Conservation (phyloP, 257 asterid genomes). For the Mitragyna speciosa region DNA sequence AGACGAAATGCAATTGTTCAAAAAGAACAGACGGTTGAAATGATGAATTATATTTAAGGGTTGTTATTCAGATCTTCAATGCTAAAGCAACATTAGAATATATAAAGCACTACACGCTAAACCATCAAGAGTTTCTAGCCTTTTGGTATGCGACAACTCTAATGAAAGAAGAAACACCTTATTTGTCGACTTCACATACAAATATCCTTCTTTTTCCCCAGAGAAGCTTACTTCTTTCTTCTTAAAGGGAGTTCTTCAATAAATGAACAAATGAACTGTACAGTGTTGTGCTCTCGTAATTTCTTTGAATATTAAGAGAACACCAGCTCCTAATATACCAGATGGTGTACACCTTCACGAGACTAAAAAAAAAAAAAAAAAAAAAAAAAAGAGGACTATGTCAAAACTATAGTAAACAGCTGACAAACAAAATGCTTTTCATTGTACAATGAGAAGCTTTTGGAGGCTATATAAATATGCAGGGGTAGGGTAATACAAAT, state of each 20-base stretch:
- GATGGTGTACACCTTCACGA: conserved; percentile 16
- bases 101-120: not conserved
- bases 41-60: not conserved
- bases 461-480: not conserved
- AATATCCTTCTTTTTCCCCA: conserved; percentile 2
- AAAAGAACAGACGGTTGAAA: not conserved
- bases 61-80: not conserved
- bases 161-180: not conserved
- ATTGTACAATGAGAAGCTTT: conserved; percentile 2
- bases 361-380: conserved; percentile 24
- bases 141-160: not conserved
- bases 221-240: conserved; percentile 23
- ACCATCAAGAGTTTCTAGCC: not conserved
- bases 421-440: conserved; percentile 18
- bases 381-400: conserved; percentile 38
- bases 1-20: not conserved
- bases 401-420: conserved; percentile 37
- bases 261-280: conserved; percentile 61
- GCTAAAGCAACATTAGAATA: not conserved
- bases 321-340: conserved; percentile 19
- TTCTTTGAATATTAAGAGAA: conserved; percentile 24
- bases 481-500: not conserved
- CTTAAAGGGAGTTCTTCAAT: conserved; percentile 23
- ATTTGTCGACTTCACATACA: conserved; percentile 7
- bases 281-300: conserved; percentile 24